phyloP scores from a whole-genome alignment of 225 moss, liverwort and hornwort genomes.

The Pleurozium schreberi region DNA sequence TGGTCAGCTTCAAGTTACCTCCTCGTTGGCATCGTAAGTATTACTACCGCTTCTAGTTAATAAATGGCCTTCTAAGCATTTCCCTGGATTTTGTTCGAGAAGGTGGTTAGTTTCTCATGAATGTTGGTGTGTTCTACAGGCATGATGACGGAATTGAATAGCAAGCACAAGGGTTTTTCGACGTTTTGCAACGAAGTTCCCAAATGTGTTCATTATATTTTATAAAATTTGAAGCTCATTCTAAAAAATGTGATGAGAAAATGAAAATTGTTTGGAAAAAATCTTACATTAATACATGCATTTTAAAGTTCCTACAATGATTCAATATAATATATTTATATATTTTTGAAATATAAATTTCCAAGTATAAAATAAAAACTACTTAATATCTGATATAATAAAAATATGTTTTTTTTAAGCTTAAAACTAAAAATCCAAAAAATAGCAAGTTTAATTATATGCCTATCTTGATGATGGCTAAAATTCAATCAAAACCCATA shows the following conservation, averaged over 20 bases:
- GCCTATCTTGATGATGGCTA: background rate
- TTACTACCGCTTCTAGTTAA: background rate
- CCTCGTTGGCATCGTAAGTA: conserved; percentile 41
- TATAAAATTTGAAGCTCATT: background rate
- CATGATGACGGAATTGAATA: conserved; percentile 8
- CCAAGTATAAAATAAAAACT: background rate
- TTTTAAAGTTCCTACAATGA: background rate
- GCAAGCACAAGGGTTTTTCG: conserved; percentile 15
- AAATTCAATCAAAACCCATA: background rate
- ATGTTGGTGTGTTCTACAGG: conserved; percentile 3
- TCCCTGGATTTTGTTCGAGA: background rate
- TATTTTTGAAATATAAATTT: background rate
- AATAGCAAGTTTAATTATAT: too few relatives aligned
- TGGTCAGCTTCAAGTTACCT: conserved; percentile 53
- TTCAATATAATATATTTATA: background rate
- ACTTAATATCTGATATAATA: background rate
- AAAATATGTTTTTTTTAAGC: background rate
- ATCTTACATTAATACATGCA: background rate
- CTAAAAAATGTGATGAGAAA: background rate
- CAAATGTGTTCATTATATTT: background rate
- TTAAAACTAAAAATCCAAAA: background rate
- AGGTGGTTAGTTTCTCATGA: background rate
- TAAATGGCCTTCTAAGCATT: background rate
- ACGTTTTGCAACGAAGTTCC: conserved; percentile 1
- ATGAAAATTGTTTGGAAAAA: too few relatives aligned